These are phyloP conservation scores for Aspergillus sp. DNA, from an alignment of 2,329 filamentous ascomycete species.

Conservation along the genomic window DNA sequence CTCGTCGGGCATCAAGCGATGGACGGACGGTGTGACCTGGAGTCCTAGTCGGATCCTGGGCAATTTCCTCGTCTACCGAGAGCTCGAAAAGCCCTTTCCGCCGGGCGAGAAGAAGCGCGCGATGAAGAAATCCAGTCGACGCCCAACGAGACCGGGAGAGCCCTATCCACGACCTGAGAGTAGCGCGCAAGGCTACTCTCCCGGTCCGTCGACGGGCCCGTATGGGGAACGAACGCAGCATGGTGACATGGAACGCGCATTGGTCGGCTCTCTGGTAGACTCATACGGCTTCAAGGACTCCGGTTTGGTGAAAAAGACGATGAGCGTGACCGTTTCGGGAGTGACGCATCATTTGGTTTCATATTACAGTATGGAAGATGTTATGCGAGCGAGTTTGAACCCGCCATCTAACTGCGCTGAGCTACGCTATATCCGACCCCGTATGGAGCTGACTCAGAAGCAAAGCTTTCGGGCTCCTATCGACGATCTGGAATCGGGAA, in stretches of 20 bases:
- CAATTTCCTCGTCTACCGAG: conserved; percentile 83
- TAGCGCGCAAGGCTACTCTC: conserved; percentile 40
- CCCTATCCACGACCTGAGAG: conserved; percentile 49
- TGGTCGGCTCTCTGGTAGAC: conserved; percentile 84
- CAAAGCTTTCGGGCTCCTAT: conserved; percentile 68
- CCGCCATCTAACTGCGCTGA: conserved; percentile 58
- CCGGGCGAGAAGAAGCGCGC: conserved; percentile 84
- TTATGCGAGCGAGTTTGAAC: conserved; percentile 60
- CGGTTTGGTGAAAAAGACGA: conserved; percentile 89
- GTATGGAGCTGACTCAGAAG: conserved; percentile 57
- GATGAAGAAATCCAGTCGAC: conserved; percentile 64
- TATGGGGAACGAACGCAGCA: conserved; percentile 41
- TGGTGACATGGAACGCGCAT: conserved; percentile 53
- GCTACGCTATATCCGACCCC: conserved; percentile 54
- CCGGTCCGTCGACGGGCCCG: conserved; percentile 34
- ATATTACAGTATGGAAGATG: conserved; percentile 82
- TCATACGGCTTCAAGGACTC: conserved; percentile 82
- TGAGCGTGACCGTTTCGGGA: conserved; percentile 73
- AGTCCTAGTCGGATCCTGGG: conserved; percentile 82
- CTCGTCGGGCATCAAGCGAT: conserved; percentile 86
- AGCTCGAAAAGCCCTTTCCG: conserved; percentile 74
- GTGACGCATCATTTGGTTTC: conserved; percentile 83
- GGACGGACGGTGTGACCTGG: conserved; percentile 91
- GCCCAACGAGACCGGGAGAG: conserved; percentile 53
- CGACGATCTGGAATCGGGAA: conserved; percentile 56